Conservation (phyloP, 2,329 filamentous ascomycete genomes). For the Aureobasidium pullulans region DNA sequence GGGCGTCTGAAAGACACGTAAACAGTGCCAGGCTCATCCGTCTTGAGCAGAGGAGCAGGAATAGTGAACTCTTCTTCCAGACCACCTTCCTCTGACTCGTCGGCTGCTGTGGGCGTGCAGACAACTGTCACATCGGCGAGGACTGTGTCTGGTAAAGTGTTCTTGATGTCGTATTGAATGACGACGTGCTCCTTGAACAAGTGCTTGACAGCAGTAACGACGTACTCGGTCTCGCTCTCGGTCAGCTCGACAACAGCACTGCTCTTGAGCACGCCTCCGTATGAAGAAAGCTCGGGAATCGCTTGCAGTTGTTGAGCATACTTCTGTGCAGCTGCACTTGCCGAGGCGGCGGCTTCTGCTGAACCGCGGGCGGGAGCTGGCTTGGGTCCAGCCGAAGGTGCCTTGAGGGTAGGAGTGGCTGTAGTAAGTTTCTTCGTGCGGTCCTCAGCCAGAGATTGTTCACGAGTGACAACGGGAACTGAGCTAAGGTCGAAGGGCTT, state of each 20-base stretch:
- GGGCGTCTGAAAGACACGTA: constrained; percentile 91
- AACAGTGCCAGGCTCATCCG: constrained; percentile 83
- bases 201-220: constrained; percentile 89
- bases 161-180: constrained; percentile 94
- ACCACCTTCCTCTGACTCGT: constrained; percentile 67
- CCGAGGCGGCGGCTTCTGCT: constrained; percentile 62
- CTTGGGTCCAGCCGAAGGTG: constrained; percentile 77
- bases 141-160: constrained; percentile 85
- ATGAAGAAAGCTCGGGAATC: constrained; percentile 85
- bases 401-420: constrained; percentile 86
- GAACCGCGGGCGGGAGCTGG: constrained; percentile 59
- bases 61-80: constrained; percentile 86
- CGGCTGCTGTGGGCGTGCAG: constrained; percentile 71
- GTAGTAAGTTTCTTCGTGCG: constrained; percentile 95
- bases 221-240: constrained; percentile 95
- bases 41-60: constrained; percentile 70
- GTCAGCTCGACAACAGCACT: constrained; percentile 81
- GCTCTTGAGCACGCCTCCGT: constrained; percentile 87
- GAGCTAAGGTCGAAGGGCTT: constrained; percentile 82
- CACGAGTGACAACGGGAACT: constrained; percentile 87
- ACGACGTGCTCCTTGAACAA: constrained; percentile 97
- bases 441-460: constrained; percentile 93
- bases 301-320: constrained; percentile 80
- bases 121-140: constrained; percentile 83
- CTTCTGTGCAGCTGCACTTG: constrained; percentile 74